Evolutionary conservation across 2,329 filamentous ascomycete genomes (phyloP), one percentile per base, ranked within the genome.

Genomic region (Ambrosiella cleistominuta): DNA sequence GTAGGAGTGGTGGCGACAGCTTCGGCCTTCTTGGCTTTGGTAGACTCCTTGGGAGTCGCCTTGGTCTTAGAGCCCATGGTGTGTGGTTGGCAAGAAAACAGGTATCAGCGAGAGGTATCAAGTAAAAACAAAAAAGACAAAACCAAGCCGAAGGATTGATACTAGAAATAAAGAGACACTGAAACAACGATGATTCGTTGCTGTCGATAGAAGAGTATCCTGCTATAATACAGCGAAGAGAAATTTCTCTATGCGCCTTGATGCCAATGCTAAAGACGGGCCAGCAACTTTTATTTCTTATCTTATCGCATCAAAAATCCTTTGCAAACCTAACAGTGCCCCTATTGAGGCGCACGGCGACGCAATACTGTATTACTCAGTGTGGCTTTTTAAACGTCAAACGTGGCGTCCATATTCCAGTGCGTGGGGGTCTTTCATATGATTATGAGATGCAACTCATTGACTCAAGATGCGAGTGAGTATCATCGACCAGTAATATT

Each of bases 1-100:
- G 62, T 42, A 37, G 62, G 61, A 40, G 63, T 55, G 38, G 63
- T 37, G 6, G 63, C 59, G 13, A 60, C 52, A 45, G 63, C 61
- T 12, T 62, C 49, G 40, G 65, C 65, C n/a, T 62, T 54, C 52
- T 60, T 58, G 36, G 59, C 62, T 19, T 62, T 51, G 11, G 51
- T 57, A 59, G 63, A 64, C 61, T 66, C 67, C 57, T 63, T 64
- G 53, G 69, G 68, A 64, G 66, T 66, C 49, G 66, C 65, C 62
- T 53, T 53, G 27, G 62, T 55, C 38, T 57, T 58, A 54, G 57
- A 15, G 50, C 59, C 64, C 63, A 64, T 64, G 38, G 40, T 59
- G 58, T n/a, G 52, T 7, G 53, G 38, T 39, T n/a, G 50, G 47
- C 35, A 44, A 17, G 5, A 27, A 12, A 49, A 36, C 9, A 8